Conservation (phyloP, 345 rosid genomes). For the Ceriops tagal region DNA sequence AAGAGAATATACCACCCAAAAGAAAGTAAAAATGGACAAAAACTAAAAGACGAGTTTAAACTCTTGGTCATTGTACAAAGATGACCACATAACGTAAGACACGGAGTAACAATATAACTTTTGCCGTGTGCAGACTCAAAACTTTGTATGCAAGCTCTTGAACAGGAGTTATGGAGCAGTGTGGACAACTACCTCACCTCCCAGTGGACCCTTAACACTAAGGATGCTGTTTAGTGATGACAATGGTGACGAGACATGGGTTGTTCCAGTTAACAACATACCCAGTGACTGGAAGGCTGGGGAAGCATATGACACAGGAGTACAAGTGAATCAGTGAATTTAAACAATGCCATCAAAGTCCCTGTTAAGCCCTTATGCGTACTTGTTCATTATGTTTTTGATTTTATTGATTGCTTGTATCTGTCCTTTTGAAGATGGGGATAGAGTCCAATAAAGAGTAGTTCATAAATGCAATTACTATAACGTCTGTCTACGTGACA, state of each 20-base stretch:
- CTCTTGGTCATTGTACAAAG: not conserved
- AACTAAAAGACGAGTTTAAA: not conserved
- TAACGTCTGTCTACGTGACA: conserved; percentile 10
- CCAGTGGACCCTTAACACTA: conserved; percentile 50
- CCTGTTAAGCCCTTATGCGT: not conserved
- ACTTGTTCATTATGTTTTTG: not conserved
- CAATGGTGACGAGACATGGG: conserved; percentile 60
- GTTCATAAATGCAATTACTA: conserved; percentile 24
- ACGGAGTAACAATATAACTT: not conserved
- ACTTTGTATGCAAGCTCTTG: conserved; percentile 51
- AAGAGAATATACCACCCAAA: too few relatives aligned
- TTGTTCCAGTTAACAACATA: conserved; percentile 55
- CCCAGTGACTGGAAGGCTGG: conserved; percentile 66
- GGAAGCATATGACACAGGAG: conserved; percentile 56
- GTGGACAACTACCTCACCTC: conserved; percentile 57
- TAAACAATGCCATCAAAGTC: conserved; percentile 1
- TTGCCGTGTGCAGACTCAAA: conserved; percentile 40
- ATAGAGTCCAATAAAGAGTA: conserved; percentile 3
- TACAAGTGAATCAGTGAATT: conserved; percentile 31
- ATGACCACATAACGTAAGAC: too few relatives aligned
- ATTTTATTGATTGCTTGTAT: not conserved
- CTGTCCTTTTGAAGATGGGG: not conserved
- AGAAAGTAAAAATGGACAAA: not conserved
- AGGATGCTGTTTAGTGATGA: conserved; percentile 59
- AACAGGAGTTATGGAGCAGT: conserved; percentile 50